These are phyloP conservation scores for Apiospora aurea DNA, from an alignment of 2,329 filamentous ascomycete species.

Conservation along the genomic window DNA sequence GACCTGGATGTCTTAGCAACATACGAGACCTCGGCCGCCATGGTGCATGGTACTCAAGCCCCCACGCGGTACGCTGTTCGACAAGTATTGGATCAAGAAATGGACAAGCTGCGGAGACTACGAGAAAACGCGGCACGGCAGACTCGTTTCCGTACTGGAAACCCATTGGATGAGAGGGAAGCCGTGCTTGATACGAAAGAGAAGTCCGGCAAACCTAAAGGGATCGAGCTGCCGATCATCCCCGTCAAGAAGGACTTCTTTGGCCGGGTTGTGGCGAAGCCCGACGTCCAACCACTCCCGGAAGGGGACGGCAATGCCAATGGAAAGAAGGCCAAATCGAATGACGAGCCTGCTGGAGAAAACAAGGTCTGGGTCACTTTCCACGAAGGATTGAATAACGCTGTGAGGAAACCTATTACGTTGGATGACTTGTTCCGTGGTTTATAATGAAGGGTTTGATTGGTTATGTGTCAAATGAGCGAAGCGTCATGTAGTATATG, in stretches of 20 bases:
- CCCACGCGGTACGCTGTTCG: constrained; percentile 91
- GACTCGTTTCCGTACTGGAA: constrained; percentile 67
- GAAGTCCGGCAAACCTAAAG: constrained; percentile 44
- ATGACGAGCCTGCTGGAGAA: constrained; percentile 47
- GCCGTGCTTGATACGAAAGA: constrained; percentile 48
- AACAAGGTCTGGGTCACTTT: constrained; percentile 76
- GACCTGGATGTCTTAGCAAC: constrained; percentile 79
- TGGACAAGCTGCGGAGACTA: constrained; percentile 73
- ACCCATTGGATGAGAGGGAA: constrained; percentile 36
- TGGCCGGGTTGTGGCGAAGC: constrained; percentile 45
- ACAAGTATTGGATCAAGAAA: constrained; percentile 92
- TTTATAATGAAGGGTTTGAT: constrained; percentile 44
- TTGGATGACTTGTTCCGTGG: constrained; percentile 72
- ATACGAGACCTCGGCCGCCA: constrained; percentile 72
- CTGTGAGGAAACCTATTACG: constrained; percentile 77
- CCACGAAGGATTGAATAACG: constrained; percentile 81
- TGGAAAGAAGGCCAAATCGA: constrained; percentile 34
- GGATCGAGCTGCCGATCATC: constrained; percentile 41
- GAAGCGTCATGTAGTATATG: neutral
- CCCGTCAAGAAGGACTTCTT: constrained; percentile 51
- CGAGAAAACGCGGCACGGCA: constrained; percentile 72
- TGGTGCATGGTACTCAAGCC: constrained; percentile 62
- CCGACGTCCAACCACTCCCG: constrained; percentile 41
- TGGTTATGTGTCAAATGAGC: neutral
- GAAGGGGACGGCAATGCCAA: constrained; percentile 46